Conservation (phyloP, 164 flowering plant genomes). For the Piper longum region DNA sequence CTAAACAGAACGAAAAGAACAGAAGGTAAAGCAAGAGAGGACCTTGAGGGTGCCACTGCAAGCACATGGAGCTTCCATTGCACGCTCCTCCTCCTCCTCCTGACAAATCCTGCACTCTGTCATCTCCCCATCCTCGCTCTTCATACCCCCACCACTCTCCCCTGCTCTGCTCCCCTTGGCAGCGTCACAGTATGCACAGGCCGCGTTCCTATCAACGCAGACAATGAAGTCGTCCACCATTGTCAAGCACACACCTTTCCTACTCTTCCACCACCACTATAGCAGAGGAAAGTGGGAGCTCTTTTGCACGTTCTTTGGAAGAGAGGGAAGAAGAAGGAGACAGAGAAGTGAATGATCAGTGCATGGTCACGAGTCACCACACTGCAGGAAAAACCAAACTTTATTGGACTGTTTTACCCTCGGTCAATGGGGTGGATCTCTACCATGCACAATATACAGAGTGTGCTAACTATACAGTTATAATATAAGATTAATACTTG, state of each 20-base stretch:
- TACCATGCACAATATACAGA: too few relatives aligned
- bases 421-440: not conserved
- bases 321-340: not conserved
- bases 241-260: constrained; percentile 3
- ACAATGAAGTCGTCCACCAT: constrained; percentile 59
- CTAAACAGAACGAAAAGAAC: too few relatives aligned
- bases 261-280: not conserved
- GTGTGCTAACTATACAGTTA: too few relatives aligned
- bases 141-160: not conserved
- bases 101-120: constrained; percentile 65
- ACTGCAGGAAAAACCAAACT: not conserved
- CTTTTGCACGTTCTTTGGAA: not conserved
- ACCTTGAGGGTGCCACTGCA: constrained; percentile 73
- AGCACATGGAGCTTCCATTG: constrained; percentile 59
- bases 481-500: too few relatives aligned
- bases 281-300: not conserved
- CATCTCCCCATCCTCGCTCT: constrained; percentile 12
- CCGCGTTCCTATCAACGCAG: constrained; percentile 40
- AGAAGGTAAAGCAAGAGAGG: not conserved
- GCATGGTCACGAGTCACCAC: not conserved
- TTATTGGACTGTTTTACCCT: not conserved
- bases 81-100: constrained; percentile 39
- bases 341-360: not conserved
- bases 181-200: constrained; percentile 36
- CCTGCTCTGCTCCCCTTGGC: constrained; percentile 5